These are phyloP conservation scores for Tuber borchii DNA, from an alignment of 495 filamentous ascomycete genomes.

Conservation along the genomic window DNA sequence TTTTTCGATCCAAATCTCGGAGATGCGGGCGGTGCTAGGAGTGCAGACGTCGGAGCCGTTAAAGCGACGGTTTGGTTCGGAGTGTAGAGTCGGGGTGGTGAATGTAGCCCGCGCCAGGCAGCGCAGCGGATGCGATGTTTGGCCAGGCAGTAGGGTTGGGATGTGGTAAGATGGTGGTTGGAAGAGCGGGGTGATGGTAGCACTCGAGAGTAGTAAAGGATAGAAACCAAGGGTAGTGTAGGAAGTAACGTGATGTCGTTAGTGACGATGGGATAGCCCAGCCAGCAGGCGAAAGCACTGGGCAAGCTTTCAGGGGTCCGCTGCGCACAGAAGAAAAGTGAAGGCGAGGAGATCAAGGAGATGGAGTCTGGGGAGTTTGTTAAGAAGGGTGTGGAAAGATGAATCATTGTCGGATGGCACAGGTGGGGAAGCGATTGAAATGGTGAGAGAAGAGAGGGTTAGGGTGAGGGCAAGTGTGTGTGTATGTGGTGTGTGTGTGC, in stretches of 20 bases:
- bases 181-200: conserved; percentile 12
- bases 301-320: conserved; percentile 37
- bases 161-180: conserved; percentile 14
- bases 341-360: conserved; percentile 24
- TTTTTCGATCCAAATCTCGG: conserved; percentile 17
- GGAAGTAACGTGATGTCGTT: conserved; percentile 18
- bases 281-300: conserved; percentile 41
- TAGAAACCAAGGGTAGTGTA: conserved; percentile 31
- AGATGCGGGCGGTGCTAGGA: conserved; percentile 34
- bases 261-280: conserved; percentile 18
- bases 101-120: background rate
- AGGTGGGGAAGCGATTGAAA: conserved; percentile 11
- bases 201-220: conserved; percentile 35
- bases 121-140: conserved; percentile 8
- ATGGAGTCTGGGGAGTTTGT: conserved; percentile 2
- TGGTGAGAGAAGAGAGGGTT: conserved; percentile 13
- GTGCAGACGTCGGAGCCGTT: background rate
- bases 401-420: conserved; percentile 14
- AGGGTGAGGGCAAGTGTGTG: conserved; percentile 41
- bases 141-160: conserved; percentile 16
- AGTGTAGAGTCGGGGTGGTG: conserved; percentile 21
- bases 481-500: conserved; percentile 26
- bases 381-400: background rate
- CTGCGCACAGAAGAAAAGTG: conserved; percentile 21
- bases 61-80: conserved; percentile 8